Evolutionary conservation across 805 yeast genomes (phyloP).

Genomic region (Zygosaccharomyces rouxii): DNA sequence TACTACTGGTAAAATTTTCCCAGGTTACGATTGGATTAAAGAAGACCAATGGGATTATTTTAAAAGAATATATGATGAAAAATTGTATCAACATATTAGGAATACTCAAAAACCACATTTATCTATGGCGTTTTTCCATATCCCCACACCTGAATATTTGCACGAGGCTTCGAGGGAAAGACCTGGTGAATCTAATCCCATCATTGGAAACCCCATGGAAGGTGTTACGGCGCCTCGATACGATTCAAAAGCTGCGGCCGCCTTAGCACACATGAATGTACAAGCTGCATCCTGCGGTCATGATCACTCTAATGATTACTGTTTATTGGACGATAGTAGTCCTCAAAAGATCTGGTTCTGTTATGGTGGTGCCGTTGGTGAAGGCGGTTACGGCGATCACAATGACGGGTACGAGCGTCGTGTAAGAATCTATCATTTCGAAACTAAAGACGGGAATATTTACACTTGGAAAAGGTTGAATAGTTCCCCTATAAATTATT

Average conservation of each 20-base stretch:
- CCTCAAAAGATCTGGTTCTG: constrained; percentile 66
- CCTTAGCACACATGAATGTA: constrained; percentile 64
- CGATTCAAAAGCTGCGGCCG: constrained; percentile 61
- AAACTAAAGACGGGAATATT: constrained; percentile 42
- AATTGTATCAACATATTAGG: constrained; percentile 34
- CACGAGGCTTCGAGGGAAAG: constrained; percentile 37
- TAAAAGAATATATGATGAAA: constrained; percentile 34
- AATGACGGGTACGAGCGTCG: constrained; percentile 85
- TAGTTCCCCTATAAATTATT: constrained; percentile 42
- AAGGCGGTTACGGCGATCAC: constrained; percentile 95
- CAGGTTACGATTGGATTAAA: constrained; percentile 86
- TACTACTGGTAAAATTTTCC: constrained; percentile 55
- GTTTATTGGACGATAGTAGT: constrained; percentile 53
- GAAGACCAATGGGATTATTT: constrained; percentile 62
- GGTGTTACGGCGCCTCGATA: constrained; percentile 71
- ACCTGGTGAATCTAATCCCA: constrained; percentile 28
- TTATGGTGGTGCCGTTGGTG: constrained; percentile 91
- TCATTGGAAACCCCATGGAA: constrained; percentile 67
- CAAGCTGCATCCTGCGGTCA: constrained; percentile 81
- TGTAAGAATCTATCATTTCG: constrained; percentile 65
- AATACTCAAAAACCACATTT: constrained; percentile 40
- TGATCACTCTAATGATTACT: constrained; percentile 93
- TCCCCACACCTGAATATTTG: constrained; percentile 83
- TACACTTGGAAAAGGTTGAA: constrained; percentile 72
- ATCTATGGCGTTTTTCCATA: constrained; percentile 90